Evolutionary conservation across 768 basidiomycete species (phyloP).

Genomic region (Lentinus tigrinus): DNA sequence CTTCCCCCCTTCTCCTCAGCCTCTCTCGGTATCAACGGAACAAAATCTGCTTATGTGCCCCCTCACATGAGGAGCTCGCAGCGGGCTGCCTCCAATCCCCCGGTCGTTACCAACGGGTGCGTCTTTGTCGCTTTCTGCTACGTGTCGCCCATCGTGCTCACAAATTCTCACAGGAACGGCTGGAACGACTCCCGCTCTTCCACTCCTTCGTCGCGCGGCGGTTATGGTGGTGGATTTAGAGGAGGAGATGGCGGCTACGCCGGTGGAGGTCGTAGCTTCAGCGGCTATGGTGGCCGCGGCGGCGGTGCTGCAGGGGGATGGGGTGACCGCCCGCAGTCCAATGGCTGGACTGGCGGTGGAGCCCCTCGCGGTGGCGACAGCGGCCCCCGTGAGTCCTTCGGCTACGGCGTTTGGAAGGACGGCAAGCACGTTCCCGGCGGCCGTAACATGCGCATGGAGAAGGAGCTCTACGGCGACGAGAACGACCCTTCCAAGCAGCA

Average conservation of each 20-base stretch:
- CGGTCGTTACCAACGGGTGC: conserved; percentile 50
- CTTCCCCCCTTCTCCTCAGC: conserved; percentile 45
- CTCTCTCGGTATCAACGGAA: conserved; percentile 68
- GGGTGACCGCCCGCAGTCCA: conserved; percentile 30
- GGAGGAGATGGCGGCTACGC: conserved; percentile 36
- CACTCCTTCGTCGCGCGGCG: conserved; percentile 53
- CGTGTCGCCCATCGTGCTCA: conserved; percentile 17
- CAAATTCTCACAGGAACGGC: conserved; percentile 50
- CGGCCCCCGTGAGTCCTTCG: conserved; percentile 52
- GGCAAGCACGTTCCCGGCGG: conserved; percentile 83
- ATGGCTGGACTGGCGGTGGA: conserved; percentile 14
- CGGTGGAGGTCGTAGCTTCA: conserved; percentile 34
- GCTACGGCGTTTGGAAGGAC: conserved; percentile 84
- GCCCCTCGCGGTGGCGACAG: conserved; percentile 29
- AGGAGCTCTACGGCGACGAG: conserved; percentile 91
- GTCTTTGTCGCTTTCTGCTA: conserved; percentile 21
- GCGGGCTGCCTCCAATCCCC: conserved; percentile 70
- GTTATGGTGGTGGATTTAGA: conserved; percentile 37
- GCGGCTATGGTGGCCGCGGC: conserved; percentile 36
- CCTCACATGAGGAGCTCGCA: conserved; percentile 84
- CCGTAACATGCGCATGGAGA: conserved; percentile 87
- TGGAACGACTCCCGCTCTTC: conserved; percentile 73
- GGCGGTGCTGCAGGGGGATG: conserved; percentile 41
- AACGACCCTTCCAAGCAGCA: conserved; percentile 85
- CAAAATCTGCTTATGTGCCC: conserved; percentile 83